Base-by-base conservation (phyloP, 208 protist species). In the Trypanosoma vivax region DNA sequence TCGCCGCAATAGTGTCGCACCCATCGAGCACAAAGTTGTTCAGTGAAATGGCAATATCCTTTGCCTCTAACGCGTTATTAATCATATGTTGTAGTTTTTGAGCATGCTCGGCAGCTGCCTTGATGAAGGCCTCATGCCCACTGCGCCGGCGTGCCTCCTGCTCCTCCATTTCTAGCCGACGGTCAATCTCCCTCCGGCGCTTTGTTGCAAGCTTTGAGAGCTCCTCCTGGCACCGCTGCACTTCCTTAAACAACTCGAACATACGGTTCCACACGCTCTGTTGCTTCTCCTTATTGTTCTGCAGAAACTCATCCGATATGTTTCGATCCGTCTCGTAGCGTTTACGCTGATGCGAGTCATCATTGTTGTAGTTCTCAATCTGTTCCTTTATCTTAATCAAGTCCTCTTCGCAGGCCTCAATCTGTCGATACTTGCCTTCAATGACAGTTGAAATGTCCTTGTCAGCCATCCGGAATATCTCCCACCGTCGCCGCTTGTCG, bases 211-310 rank as follows among this genome's bases (percentile, higher is more conserved):
- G 65, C 13, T 49, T 64, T 9, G 72, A 61, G 34, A 95, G 72
- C 37, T 95, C 84, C 16, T 42, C 68, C 43, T 74, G 72, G 60
- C 78, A 85, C n/a, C 41, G 50, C 52, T 85, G 73, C 51, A 92
- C 35, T 54, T 92, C 79, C 64, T 87, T 56, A 41, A 78, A 83
- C n/a, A 92, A 50, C 14, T 66, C 71, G 55, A 81, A 88, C 27
- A 95, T 67, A 35, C 78, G 76, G 59, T 95, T 92, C 85, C 84
- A 92, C 67, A 91, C 76, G 41, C 79, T 53, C 48, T 91, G 80
- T 70, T 95, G 88, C 58, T 92, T 84, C 57, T 92, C 83, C 60
- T 90, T 90, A 69, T 93, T 93, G 56, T 95, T 74, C 54, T 79
- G 67, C 18, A 95, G 48, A 43, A 87, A 95, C 30, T 67, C 30